These are phyloP conservation scores for Aureobasidium sp. DNA, from an alignment of 2,329 filamentous ascomycete species.

Conservation along the genomic window DNA sequence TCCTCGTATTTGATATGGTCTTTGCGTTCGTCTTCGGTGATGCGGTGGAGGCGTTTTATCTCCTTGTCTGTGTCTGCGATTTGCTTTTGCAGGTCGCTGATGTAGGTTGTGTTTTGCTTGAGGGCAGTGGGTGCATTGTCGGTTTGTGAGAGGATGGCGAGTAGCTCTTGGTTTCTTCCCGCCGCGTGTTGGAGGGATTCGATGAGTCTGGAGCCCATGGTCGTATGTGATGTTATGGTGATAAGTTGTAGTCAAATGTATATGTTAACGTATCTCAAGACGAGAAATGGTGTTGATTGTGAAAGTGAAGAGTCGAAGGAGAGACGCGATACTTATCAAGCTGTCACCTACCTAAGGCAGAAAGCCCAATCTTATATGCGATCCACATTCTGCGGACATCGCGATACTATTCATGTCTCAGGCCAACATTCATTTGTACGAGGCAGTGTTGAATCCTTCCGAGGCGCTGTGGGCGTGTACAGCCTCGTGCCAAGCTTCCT, in stretches of 20 bases:
- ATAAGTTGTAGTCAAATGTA: neutral
- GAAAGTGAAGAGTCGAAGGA: neutral
- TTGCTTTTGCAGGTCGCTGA: slow-evolving; percentile 41
- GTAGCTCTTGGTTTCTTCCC: slow-evolving; percentile 32
- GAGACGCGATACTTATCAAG: neutral
- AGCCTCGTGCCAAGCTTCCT: slow-evolving; percentile 7
- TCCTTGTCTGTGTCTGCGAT: slow-evolving; percentile 32
- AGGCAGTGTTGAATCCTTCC: slow-evolving; percentile 9
- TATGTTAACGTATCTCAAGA: too few species aligned
- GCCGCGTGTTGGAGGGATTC: slow-evolving; percentile 8
- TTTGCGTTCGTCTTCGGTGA: slow-evolving; percentile 42
- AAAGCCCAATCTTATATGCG: neutral
- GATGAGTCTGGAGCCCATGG: slow-evolving; percentile 2
- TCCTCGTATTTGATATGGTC: slow-evolving; percentile 50
- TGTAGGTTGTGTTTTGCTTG: slow-evolving; percentile 40
- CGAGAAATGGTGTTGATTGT: neutral
- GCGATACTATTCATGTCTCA: neutral
- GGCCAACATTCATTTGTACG: neutral
- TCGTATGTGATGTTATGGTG: neutral
- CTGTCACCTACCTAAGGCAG: slow-evolving; percentile 1
- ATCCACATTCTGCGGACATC: neutral
- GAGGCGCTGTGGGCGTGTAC: neutral
- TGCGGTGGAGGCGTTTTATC: slow-evolving; percentile 35
- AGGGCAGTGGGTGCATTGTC: slow-evolving; percentile 44
- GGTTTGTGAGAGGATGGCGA: slow-evolving; percentile 42